Conservation (phyloP, 1,284 basidiomycete species). For the Gymnopus androsaceus region DNA sequence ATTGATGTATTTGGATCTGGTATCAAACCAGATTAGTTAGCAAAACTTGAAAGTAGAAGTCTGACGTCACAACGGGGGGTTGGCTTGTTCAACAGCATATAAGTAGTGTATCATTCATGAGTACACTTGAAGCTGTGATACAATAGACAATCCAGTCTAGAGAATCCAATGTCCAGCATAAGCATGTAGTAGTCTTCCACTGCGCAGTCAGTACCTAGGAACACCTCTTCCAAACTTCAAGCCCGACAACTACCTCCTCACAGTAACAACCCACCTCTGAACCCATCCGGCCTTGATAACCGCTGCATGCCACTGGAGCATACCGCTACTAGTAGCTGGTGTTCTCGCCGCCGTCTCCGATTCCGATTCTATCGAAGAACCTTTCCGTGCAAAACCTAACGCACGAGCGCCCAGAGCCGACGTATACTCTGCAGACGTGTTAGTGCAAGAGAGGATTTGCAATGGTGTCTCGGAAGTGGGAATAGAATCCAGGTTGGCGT, state of each 20-base stretch:
- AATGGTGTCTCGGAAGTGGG: background rate
- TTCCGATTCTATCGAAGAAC: background rate
- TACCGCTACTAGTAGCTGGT: background rate
- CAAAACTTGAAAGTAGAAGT: too few relatives aligned
- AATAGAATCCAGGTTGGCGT: background rate
- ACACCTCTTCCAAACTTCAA: too few relatives aligned
- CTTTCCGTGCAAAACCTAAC: background rate
- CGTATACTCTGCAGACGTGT: background rate
- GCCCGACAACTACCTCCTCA: background rate
- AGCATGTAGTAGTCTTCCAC: too few relatives aligned
- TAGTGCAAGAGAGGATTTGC: background rate
- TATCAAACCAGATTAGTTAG: too few relatives aligned
- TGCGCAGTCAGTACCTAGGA: too few relatives aligned
- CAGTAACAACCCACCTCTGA: conserved; percentile 2
- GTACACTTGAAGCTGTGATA: too few relatives aligned
- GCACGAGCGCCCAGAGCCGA: background rate
- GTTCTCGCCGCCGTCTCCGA: background rate
- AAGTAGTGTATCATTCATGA: too few relatives aligned
- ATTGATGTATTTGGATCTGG: too few relatives aligned
- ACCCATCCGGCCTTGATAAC: background rate
- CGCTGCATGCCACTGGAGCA: background rate
- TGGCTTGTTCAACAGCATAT: too few relatives aligned
- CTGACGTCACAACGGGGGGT: too few relatives aligned
- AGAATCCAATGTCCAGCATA: too few relatives aligned
- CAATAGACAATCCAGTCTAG: too few relatives aligned